Base-by-base conservation (phyloP, 2,329 filamentous ascomycete species). In the Dendrostoma leiphaemia region DNA sequence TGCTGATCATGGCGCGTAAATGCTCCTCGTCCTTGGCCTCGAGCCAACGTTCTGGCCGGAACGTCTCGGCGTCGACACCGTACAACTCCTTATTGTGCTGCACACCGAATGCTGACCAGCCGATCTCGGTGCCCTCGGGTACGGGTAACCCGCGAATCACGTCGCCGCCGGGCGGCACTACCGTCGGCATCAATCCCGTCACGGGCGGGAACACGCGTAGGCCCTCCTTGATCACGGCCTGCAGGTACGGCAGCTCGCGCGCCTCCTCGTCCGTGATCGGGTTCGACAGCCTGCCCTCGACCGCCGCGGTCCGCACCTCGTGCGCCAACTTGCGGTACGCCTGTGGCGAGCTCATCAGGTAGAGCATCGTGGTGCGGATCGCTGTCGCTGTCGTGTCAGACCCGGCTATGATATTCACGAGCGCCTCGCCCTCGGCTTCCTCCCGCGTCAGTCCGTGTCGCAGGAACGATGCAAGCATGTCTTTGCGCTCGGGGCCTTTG, bases 371-470 rank as follows among this genome's bases (percentile, higher is more conserved):
- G 32, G 73, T 67, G 5, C 78, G 72, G 5, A 81, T 69, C 3
- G 73, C 70, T 2, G 74, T 76, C 0, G 78, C 74, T 0, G 77
- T 78, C n/a, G 76, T 80, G 57, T 82, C 79, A 4, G 76, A 76
- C 5, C 79, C 79, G 3, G 78, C 78, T 3, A 77, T 70, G 61
- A 74, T 69, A 50, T 74, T 68, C 54, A 71, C 62, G 2, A 75
- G 63, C 1, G 72, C 66, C 60, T 76, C 75, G 43, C 81, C 78
- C 45, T 78, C 71, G 45, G 68, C 67, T 34, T 75, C 68, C 17
- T 64, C 57, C 46, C 68, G 68, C 8, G 61, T 69, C 17, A 76
- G 60, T 2, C 74, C 73, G 32, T 73, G 69, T 1, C 65, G 62
- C 8, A 75, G 63, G 51, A 74, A 74, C 0, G 71, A 73, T 4